Conservation (phyloP, 2,329 filamentous ascomycete genomes). For the Moelleriella libera region DNA sequence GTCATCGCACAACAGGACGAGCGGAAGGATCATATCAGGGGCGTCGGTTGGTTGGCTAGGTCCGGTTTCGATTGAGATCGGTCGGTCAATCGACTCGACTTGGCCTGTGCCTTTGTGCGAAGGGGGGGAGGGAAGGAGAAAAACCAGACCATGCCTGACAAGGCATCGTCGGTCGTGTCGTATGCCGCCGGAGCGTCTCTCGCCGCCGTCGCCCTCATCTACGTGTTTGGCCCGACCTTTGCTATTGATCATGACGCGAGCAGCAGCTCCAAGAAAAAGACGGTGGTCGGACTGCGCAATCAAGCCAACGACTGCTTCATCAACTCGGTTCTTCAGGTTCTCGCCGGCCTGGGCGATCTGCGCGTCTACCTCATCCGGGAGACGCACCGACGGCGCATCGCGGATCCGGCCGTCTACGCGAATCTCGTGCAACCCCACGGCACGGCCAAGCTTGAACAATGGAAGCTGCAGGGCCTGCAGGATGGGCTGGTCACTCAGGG, state of each 20-base stretch:
- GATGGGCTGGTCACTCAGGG: conserved; percentile 72
- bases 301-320: conserved; percentile 94
- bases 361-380: conserved; percentile 87
- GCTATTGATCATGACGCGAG: conserved; percentile 75
- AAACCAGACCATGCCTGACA: conserved; percentile 19
- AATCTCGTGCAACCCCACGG: conserved; percentile 38
- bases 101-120: too few relatives aligned
- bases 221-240: conserved; percentile 96
- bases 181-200: conserved; percentile 94
- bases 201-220: conserved; percentile 86
- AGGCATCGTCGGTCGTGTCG: conserved; percentile 41
- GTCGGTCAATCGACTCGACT: neutral
- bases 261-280: conserved; percentile 54
- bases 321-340: conserved; percentile 86
- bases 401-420: conserved; percentile 63
- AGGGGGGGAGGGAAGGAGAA: too few relatives aligned
- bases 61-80: neutral
- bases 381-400: conserved; percentile 68
- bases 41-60: too few relatives aligned
- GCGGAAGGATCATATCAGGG: too few relatives aligned
- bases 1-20: neutral
- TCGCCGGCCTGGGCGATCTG: conserved; percentile 80
- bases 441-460: conserved; percentile 30
- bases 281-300: conserved; percentile 78
- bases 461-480: conserved; percentile 57